Evolutionary conservation across 148 eudicot genomes (phyloP).

Genomic region (Persicaria tinctoria): DNA sequence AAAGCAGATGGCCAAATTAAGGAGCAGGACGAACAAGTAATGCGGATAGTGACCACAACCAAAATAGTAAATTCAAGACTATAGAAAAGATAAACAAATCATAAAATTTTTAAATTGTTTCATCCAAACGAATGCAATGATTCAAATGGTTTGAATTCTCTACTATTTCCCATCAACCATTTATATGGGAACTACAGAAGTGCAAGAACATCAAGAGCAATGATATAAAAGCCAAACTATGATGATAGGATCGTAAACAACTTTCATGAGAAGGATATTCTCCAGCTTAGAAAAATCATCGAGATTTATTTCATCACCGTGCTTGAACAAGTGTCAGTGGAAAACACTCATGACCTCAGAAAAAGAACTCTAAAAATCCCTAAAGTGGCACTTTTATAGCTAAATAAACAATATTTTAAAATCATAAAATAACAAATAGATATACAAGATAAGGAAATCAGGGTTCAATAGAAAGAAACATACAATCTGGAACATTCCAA

Average conservation of each 20-base stretch:
- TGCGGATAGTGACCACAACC: too few species aligned
- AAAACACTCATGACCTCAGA: neutral
- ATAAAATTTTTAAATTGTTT: neutral
- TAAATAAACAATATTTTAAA: neutral
- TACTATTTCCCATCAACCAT: neutral
- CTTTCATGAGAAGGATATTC: neutral
- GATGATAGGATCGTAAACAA: neutral
- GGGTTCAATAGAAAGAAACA: slow-evolving; percentile 17
- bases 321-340: neutral
- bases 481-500: slow-evolving; percentile 97
- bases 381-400: neutral
- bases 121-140: neutral
- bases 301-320: neutral
- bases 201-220: neutral
- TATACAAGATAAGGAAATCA: neutral
- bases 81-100: neutral
- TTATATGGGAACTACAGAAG: neutral
- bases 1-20: too few species aligned
- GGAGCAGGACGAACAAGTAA: too few species aligned
- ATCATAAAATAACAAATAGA: neutral
- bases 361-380: neutral
- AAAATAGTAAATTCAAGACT: too few species aligned
- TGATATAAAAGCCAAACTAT: neutral
- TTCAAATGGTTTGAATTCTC: neutral
- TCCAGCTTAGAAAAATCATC: neutral